Conservation (phyloP, 2,329 filamentous ascomycete species). For the Calonectria pteridis region DNA sequence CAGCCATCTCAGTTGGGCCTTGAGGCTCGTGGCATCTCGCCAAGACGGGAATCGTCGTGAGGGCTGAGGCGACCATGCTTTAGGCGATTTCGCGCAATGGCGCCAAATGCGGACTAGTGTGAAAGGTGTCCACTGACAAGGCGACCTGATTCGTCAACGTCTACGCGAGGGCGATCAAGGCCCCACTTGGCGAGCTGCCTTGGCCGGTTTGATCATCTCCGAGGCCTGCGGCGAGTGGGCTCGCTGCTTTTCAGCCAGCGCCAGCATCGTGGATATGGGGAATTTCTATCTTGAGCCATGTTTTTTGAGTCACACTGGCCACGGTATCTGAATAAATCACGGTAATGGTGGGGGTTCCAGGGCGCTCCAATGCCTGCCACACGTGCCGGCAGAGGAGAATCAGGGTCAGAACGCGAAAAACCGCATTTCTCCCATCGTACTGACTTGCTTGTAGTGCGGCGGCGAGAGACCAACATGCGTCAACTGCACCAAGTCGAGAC, state of each 20-base stretch:
- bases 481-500: constrained; percentile 19
- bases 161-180: not conserved
- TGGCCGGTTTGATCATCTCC: not conserved
- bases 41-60: not conserved
- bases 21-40: not conserved
- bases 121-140: rapidly evolving
- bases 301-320: not conserved
- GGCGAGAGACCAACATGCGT: constrained; percentile 20
- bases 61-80: not conserved
- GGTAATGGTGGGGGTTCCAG: constrained; percentile 26
- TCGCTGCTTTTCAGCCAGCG: not conserved
- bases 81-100: not conserved
- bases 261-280: not conserved
- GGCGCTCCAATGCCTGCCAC: constrained; percentile 24
- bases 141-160: not conserved
- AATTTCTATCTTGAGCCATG: not conserved
- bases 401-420: not conserved
- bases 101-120: not conserved
- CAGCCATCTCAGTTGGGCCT: not conserved
- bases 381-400: constrained; percentile 24
- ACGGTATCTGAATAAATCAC: no score
- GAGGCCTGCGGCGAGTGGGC: not conserved
- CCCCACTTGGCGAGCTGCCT: not conserved
- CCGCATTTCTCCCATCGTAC: not conserved
- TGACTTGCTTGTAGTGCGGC: constrained; percentile 11